Conservation (phyloP, 306 rosid species). For the Cicer pinnatifidum region DNA sequence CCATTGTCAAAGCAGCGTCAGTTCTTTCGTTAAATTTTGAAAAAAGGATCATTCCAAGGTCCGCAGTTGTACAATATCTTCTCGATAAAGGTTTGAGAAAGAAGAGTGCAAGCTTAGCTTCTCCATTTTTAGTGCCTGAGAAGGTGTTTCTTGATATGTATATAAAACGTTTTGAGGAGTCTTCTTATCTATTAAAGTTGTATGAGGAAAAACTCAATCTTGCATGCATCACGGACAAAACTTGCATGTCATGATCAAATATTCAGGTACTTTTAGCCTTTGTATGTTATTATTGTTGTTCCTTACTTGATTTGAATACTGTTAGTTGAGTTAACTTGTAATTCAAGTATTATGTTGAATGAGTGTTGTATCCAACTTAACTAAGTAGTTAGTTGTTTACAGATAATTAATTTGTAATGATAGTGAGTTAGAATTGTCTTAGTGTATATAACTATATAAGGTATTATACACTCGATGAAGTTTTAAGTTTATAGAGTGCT, state of each 20-base stretch:
- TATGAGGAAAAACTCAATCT: neutral
- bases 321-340: too few species aligned
- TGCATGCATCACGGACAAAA: neutral
- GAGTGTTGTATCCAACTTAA: too few species aligned
- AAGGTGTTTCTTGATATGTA: neutral
- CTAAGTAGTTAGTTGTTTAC: too few species aligned
- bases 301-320: neutral
- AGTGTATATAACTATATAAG: too few species aligned
- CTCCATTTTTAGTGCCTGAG: neutral
- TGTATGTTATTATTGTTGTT: neutral
- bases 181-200: neutral
- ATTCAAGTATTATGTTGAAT: too few species aligned
- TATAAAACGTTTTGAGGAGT: neutral
- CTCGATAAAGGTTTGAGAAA: constrained; percentile 45
- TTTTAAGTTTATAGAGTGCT: too few species aligned
- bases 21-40: constrained; percentile 47
- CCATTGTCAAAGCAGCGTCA: neutral
- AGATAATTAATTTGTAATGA: too few species aligned
- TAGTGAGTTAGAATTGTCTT: too few species aligned
- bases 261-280: neutral
- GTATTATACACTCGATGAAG: too few species aligned
- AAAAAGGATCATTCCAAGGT: constrained; percentile 58
- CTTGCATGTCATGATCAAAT: neutral
- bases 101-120: constrained; percentile 11
- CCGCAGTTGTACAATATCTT: constrained; percentile 43